Evolutionary conservation across 352 stramenopile species (phyloP).

Genomic region (Blastocystis sp.): DNA sequence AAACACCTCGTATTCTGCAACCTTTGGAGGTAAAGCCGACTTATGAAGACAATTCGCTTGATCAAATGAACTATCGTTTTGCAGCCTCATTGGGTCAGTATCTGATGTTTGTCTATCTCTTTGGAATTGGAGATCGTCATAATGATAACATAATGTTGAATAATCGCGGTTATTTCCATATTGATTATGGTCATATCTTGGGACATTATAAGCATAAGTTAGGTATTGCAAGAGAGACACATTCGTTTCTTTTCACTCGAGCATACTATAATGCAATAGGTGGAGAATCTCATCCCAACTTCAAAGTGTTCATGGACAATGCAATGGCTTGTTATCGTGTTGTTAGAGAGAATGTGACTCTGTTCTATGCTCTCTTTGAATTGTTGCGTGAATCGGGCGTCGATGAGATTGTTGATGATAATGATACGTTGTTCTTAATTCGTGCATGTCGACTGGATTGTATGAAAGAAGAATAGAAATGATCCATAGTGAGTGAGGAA

Average conservation of each 20-base stretch:
- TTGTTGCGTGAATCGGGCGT: conserved; percentile 40
- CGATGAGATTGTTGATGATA: conserved; percentile 33
- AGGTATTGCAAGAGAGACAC: conserved; percentile 79
- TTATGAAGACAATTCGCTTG: background rate
- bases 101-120: conserved; percentile 71
- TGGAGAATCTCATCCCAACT: conserved; percentile 73
- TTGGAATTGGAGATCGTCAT: conserved; percentile 84
- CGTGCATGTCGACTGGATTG: conserved; percentile 23
- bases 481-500: conserved; percentile 10
- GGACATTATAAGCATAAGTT: conserved; percentile 87
- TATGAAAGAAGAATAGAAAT: background rate
- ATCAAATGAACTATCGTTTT: background rate
- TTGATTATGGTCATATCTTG: conserved; percentile 88
- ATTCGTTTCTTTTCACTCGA: conserved; percentile 82
- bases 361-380: conserved; percentile 57
- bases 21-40: background rate
- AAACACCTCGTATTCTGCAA: conserved; percentile 3
- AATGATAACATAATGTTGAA: conserved; percentile 91
- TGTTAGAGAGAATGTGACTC: conserved; percentile 3
- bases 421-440: conserved; percentile 50
- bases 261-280: conserved; percentile 79
- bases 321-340: conserved; percentile 19
- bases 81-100: conserved; percentile 49
- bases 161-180: conserved; percentile 84
- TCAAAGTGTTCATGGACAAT: conserved; percentile 70